phyloP scores from a whole-genome alignment of 1,284 basidiomycete genomes.

The Sparassis latifolia region DNA sequence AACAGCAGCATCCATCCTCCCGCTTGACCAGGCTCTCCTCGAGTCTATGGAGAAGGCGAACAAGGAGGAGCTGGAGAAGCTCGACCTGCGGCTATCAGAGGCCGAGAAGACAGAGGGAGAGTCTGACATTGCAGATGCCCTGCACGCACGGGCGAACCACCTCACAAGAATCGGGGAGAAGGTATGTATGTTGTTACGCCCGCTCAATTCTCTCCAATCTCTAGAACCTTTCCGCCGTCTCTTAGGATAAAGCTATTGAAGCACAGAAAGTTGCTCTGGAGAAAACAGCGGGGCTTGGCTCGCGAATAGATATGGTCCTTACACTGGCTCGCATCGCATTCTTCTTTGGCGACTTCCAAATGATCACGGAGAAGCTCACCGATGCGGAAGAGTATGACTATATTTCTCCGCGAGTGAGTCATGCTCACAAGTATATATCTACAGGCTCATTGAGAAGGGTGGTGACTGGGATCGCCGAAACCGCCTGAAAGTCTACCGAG shows the following conservation, averaged over 20 bases:
- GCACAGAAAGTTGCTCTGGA: slow-evolving; percentile 84
- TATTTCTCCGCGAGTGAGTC: not conserved
- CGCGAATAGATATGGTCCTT: slow-evolving; percentile 89
- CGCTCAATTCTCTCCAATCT: too few species aligned
- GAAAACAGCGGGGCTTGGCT: slow-evolving; percentile 91
- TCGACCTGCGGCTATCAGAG: slow-evolving; percentile 79
- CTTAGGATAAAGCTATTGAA: slow-evolving; percentile 64
- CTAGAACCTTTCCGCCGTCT: not conserved
- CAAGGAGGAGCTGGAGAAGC: slow-evolving; percentile 63
- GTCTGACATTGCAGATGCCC: slow-evolving; percentile 85
- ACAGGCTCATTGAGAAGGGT: slow-evolving; percentile 87
- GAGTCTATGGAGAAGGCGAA: slow-evolving; percentile 73
- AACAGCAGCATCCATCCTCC: slow-evolving; percentile 40
- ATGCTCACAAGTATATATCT: not conserved
- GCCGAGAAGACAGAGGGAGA: slow-evolving; percentile 92
- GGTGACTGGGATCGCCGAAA: slow-evolving; percentile 99
- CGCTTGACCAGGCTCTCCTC: slow-evolving; percentile 55
- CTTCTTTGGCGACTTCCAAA: slow-evolving; percentile 80
- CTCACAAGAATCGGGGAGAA: slow-evolving; percentile 90
- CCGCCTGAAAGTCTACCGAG: slow-evolving; percentile 93
- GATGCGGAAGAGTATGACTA: slow-evolving; percentile 75
- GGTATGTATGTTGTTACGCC: slow-evolving; percentile 34
- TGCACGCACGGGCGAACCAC: slow-evolving; percentile 84
- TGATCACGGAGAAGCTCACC: slow-evolving; percentile 71
- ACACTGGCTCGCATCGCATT: slow-evolving; percentile 87